Evolutionary conservation across 495 filamentous ascomycete species (phyloP).

Genomic region (Paragyromitra xinjiangensis): DNA sequence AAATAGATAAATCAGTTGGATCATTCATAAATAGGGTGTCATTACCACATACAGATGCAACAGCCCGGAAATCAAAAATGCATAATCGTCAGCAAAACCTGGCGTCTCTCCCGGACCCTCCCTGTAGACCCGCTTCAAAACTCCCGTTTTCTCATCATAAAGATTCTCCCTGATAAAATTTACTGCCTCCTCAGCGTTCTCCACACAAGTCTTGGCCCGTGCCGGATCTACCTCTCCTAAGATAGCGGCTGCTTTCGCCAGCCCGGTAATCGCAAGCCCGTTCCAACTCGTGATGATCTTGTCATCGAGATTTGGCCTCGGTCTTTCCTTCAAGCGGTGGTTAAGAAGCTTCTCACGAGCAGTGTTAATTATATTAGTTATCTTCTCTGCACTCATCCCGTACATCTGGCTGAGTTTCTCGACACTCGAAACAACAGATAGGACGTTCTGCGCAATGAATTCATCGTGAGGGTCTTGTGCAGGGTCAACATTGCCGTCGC

Average conservation of each 20-base stretch:
- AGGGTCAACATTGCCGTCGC: conserved; percentile 86
- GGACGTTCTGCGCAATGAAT: conserved; percentile 81
- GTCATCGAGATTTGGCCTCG: conserved; percentile 84
- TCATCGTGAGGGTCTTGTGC: conserved; percentile 91
- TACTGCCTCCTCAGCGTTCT: conserved; percentile 73
- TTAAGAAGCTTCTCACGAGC: conserved; percentile 75
- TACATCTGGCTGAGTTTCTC: conserved; percentile 78
- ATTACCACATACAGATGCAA: conserved; percentile 68
- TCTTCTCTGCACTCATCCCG: conserved; percentile 76
- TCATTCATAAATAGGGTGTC: not conserved
- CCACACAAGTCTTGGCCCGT: conserved; percentile 68
- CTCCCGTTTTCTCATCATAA: conserved; percentile 70
- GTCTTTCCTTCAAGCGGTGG: conserved; percentile 77
- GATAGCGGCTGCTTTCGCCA: conserved; percentile 76
- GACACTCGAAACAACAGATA: conserved; percentile 69
- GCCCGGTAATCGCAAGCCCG: conserved; percentile 84
- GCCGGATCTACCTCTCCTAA: conserved; percentile 69
- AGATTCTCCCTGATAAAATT: conserved; percentile 81
- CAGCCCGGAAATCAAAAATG: conserved; percentile 83
- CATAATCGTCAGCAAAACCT: conserved; percentile 95
- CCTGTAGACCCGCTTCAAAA: conserved; percentile 78
- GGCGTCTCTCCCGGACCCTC: conserved; percentile 74
- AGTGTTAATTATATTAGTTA: conserved; percentile 72
- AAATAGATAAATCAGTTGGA: not conserved
- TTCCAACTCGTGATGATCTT: conserved; percentile 91